Percentiles rank a stretch among this genome's conserved stretches.
Conservation (phyloP, 208 protist species). For the Wallacemonas sp. region DNA sequence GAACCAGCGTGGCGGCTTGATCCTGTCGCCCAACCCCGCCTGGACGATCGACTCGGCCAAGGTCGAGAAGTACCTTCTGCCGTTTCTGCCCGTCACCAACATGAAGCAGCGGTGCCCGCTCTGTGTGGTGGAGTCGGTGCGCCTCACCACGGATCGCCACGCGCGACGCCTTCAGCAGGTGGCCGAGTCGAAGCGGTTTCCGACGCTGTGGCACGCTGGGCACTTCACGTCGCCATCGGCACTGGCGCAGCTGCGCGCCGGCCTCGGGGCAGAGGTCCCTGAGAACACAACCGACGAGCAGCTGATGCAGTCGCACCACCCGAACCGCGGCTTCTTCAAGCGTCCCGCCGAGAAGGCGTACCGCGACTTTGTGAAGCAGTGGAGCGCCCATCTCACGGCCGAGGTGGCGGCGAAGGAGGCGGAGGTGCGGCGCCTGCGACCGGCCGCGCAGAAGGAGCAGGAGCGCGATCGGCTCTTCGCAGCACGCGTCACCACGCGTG, state of each 20-base stretch:
- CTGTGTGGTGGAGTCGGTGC: slow-evolving; percentile 50
- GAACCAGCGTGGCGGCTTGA: slow-evolving; percentile 24
- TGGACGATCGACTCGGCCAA: slow-evolving; percentile 21
- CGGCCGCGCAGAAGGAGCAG: slow-evolving; percentile 34
- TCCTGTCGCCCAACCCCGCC: slow-evolving; percentile 12
- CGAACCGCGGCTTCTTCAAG: slow-evolving; percentile 64
- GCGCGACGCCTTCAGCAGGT: slow-evolving; percentile 31
- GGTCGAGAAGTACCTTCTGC: slow-evolving; percentile 31
- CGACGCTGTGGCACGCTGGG: slow-evolving; percentile 49
- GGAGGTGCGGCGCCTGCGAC: slow-evolving; percentile 26
- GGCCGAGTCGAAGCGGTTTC: slow-evolving; percentile 49
- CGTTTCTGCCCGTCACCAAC: slow-evolving; percentile 30
- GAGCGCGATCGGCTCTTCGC: slow-evolving; percentile 35
- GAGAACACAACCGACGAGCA: slow-evolving; percentile 49
- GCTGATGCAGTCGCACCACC: slow-evolving; percentile 56
- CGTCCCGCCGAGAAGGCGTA: slow-evolving; percentile 33
- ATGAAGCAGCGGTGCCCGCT: slow-evolving; percentile 35
- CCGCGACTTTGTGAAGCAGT: slow-evolving; percentile 41
- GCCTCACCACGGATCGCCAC: slow-evolving; percentile 39
- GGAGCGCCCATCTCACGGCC: slow-evolving; percentile 28
- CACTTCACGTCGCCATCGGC: slow-evolving; percentile 31
- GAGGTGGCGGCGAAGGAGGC: slow-evolving; percentile 36
- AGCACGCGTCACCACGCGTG: slow-evolving; percentile 26
- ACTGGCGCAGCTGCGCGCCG: slow-evolving; percentile 27
- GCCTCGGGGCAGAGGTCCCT: slow-evolving; percentile 10